These are phyloP conservation scores for Hysterium pulicare DNA, from an alignment of 2,329 filamentous ascomycete genomes.

Conservation along the genomic window DNA sequence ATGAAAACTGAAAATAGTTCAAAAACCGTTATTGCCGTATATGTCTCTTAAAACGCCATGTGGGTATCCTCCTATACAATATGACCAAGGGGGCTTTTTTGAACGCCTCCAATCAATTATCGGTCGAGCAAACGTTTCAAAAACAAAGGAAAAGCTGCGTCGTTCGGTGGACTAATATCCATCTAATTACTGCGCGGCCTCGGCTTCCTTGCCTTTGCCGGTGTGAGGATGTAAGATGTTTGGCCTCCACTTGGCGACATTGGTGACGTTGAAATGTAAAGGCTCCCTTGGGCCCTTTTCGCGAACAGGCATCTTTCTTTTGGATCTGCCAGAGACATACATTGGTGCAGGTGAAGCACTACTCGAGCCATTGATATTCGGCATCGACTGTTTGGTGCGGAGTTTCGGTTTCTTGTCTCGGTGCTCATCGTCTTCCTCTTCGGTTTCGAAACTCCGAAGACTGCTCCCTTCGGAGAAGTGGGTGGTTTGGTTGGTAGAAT, in stretches of 20 bases:
- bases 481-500: conserved; percentile 18
- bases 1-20: neutral
- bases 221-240: conserved; percentile 30
- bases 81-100: conserved; percentile 3
- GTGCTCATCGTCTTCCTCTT: conserved; percentile 40
- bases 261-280: conserved; percentile 37
- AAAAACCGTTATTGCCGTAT: neutral
- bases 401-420: conserved; percentile 41
- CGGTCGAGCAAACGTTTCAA: neutral
- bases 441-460: conserved; percentile 35
- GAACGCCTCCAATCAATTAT: neutral
- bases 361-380: conserved; percentile 22
- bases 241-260: conserved; percentile 33
- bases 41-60: conserved; percentile 4
- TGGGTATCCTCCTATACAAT: conserved; percentile 5
- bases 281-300: conserved; percentile 39
- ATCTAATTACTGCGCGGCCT: conserved; percentile 7
- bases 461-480: conserved; percentile 36
- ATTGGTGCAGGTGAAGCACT: conserved; percentile 26
- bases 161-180: neutral
- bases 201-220: conserved; percentile 29
- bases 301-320: conserved; percentile 39
- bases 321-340: conserved; percentile 40
- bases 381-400: conserved; percentile 34
- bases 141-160: conserved; percentile 1